These are phyloP conservation scores for Chaetomium tenue DNA, from an alignment of 495 filamentous ascomycete genomes.

Conservation along the genomic window DNA sequence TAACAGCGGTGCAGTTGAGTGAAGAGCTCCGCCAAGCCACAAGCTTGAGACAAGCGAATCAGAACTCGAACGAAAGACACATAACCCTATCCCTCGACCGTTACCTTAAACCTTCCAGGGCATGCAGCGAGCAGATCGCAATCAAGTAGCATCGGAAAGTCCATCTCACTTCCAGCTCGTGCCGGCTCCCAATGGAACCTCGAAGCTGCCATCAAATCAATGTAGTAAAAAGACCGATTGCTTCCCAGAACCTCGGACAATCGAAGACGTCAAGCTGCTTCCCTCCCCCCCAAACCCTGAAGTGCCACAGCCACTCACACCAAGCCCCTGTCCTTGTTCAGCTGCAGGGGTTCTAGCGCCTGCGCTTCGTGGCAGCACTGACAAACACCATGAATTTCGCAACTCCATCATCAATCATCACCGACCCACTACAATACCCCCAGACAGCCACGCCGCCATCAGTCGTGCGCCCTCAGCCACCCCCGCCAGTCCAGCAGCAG, in stretches of 20 bases:
- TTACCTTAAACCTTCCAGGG: background rate
- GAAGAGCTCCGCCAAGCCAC: background rate
- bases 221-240: background rate
- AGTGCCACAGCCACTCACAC: constrained; percentile 1
- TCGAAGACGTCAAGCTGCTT: constrained; percentile 1
- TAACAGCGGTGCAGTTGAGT: background rate
- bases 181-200: constrained; percentile 5
- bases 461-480: constrained; percentile 8
- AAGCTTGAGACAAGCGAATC: background rate
- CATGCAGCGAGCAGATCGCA: constrained; percentile 2
- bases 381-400: constrained; percentile 28
- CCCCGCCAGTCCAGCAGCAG: constrained; percentile 12
- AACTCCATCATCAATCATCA: constrained; percentile 25
- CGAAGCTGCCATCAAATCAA: background rate
- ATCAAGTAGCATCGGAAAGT: background rate
- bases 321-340: constrained; percentile 10
- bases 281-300: background rate
- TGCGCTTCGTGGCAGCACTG: background rate
- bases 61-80: background rate
- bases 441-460: constrained; percentile 15
- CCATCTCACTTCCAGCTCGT: background rate
- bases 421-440: constrained; percentile 22
- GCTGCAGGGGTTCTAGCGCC: constrained; percentile 8
- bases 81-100: background rate
- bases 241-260: background rate